phyloP scores from a whole-genome alignment of 257 asterid species.

The Voacanga thouarsii region DNA sequence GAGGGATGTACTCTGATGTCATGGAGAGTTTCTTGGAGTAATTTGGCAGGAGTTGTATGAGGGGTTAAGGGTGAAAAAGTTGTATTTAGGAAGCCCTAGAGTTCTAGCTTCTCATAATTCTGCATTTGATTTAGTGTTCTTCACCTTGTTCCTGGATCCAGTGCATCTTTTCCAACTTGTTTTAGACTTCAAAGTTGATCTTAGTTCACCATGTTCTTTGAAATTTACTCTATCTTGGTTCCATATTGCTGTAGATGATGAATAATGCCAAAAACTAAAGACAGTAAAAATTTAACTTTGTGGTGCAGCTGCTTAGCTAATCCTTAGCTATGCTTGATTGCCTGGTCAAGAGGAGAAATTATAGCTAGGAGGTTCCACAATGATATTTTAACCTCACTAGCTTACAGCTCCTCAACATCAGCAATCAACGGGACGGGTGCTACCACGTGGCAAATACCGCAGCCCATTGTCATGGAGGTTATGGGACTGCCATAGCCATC shows the following conservation, averaged over 20 bases:
- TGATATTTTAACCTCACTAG: too few relatives aligned
- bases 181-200: constrained; percentile 11
- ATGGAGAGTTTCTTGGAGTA: constrained; percentile 92
- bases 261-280: background rate
- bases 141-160: constrained; percentile 31
- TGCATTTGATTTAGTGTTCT: constrained; percentile 25
- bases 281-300: background rate
- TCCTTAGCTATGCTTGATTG: background rate
- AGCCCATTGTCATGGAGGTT: background rate
- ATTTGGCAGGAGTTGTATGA: constrained; percentile 16
- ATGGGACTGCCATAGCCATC: background rate
- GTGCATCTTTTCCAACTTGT: constrained; percentile 8
- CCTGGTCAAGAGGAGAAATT: constrained; percentile 2
- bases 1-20: constrained; percentile 76
- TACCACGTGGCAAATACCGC: background rate
- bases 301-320: background rate
- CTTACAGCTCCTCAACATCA: background rate
- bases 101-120: constrained; percentile 19
- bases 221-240: background rate
- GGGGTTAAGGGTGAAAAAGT: constrained; percentile 16
- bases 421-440: background rate
- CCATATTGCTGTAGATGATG: background rate
- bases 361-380: background rate
- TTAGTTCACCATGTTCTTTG: constrained; percentile 1
- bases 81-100: constrained; percentile 38